Conservation (phyloP, 2,329 filamentous ascomycete genomes). For the Pseudocercospora eumusae region DNA sequence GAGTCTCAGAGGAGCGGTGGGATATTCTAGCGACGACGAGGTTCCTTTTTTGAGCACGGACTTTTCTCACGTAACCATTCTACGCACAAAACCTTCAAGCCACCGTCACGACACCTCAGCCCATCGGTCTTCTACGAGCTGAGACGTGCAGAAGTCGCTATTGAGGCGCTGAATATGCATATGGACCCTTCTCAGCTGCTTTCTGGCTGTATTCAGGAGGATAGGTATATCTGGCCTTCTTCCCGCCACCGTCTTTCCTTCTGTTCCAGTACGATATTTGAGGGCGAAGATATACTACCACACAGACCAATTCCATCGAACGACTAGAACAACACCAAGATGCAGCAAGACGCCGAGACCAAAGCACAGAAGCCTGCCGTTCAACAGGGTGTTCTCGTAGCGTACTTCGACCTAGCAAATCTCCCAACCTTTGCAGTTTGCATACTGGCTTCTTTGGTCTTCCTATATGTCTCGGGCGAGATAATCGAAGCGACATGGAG, state of each 20-base stretch:
- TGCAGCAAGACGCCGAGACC: neutral
- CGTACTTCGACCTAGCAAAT: constrained; percentile 7
- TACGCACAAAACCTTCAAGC: neutral
- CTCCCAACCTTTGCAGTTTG: constrained; percentile 4
- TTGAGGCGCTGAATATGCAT: neutral
- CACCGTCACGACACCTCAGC: neutral
- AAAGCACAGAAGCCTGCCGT: neutral
- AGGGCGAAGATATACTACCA: too few species aligned
- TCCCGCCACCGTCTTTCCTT: neutral
- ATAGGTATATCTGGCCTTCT: neutral
- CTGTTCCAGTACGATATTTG: neutral
- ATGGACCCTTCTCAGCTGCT: neutral
- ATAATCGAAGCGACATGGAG: constrained; percentile 4
- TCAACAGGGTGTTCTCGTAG: neutral
- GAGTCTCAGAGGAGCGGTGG: neutral
- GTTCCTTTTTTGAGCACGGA: neutral
- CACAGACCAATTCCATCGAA: neutral
- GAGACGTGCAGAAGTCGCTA: neutral
- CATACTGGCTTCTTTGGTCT: constrained; percentile 4
- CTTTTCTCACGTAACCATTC: neutral
- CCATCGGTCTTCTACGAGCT: neutral
- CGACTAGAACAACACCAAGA: neutral
- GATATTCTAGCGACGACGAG: neutral
- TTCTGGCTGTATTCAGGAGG: neutral
- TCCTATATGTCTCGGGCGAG: constrained; percentile 1